Conservation (phyloP, 768 basidiomycete species). For the Rhizopogon vulgaris region DNA sequence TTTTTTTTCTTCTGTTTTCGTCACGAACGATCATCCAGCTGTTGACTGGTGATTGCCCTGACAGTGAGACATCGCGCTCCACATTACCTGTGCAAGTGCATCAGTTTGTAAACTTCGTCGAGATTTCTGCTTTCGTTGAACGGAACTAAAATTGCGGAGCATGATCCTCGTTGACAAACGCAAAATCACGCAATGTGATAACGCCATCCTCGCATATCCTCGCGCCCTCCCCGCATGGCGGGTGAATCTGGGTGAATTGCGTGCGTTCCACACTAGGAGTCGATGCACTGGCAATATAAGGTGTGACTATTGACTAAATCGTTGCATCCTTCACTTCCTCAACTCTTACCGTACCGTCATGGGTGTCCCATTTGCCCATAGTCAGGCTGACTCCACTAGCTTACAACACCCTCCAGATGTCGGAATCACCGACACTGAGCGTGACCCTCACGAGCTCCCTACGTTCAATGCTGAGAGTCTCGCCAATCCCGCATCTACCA, state of each 20-base stretch:
- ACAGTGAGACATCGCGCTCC: not conserved
- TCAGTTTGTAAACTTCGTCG: not conserved
- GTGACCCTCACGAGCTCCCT: conserved; percentile 54
- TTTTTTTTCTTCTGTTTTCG: not conserved
- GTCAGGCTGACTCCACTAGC: not conserved
- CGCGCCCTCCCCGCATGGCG: not conserved
- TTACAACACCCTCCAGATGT: not conserved
- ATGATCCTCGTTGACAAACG: conserved; percentile 13
- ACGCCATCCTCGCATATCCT: conserved; percentile 8
- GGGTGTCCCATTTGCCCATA: not conserved
- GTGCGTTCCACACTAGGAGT: not conserved
- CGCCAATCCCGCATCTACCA: conserved; percentile 34
- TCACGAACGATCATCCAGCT: not conserved
- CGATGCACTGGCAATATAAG: conserved; percentile 1
- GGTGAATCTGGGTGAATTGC: not conserved
- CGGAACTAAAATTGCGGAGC: not conserved
- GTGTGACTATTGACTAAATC: not conserved
- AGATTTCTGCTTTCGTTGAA: not conserved
- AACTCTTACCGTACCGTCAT: not conserved
- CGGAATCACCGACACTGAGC: conserved; percentile 6
- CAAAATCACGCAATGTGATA: conserved; percentile 28
- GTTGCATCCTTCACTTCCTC: not conserved
- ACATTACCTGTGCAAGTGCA: not conserved
- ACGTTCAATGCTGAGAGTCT: conserved; percentile 36
- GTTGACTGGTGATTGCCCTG: not conserved